Percentiles rank a stretch among this genome's conserved stretches.
These are phyloP conservation scores for Erodium moschatum DNA, from an alignment of 441 rosid species.

Conservation along the genomic window DNA sequence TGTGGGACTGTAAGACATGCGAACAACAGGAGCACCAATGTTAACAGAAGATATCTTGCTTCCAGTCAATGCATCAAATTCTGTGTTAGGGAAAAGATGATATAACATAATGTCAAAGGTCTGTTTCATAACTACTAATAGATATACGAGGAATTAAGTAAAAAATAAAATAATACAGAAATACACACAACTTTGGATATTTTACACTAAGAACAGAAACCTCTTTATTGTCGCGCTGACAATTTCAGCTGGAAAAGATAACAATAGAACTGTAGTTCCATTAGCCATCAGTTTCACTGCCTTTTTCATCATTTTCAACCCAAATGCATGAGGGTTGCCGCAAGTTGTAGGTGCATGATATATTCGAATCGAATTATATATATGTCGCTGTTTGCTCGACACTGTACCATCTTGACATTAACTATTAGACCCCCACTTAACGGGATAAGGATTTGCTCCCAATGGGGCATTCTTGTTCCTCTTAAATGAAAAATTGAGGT, in stretches of 20 bases:
- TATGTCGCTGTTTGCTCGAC: background rate
- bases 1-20: constrained; percentile 79
- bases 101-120: background rate
- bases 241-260: background rate
- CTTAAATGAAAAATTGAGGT: too few relatives aligned
- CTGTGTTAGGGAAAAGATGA: constrained; percentile 27
- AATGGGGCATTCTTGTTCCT: too few relatives aligned
- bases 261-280: background rate
- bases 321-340: background rate
- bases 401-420: background rate
- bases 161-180: background rate
- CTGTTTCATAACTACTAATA: background rate
- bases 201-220: background rate
- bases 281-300: background rate
- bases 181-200: background rate
- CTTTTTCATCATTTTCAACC: background rate
- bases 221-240: background rate
- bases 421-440: too few relatives aligned
- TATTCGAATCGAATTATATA: background rate
- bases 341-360: background rate
- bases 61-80: constrained; percentile 88
- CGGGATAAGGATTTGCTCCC: background rate
- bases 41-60: constrained; percentile 75
- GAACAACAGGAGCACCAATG: constrained; percentile 75
- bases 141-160: background rate